These are phyloP conservation scores for Bipolaris oryzae DNA, from an alignment of 2,329 filamentous ascomycete genomes.

Conservation along the genomic window DNA sequence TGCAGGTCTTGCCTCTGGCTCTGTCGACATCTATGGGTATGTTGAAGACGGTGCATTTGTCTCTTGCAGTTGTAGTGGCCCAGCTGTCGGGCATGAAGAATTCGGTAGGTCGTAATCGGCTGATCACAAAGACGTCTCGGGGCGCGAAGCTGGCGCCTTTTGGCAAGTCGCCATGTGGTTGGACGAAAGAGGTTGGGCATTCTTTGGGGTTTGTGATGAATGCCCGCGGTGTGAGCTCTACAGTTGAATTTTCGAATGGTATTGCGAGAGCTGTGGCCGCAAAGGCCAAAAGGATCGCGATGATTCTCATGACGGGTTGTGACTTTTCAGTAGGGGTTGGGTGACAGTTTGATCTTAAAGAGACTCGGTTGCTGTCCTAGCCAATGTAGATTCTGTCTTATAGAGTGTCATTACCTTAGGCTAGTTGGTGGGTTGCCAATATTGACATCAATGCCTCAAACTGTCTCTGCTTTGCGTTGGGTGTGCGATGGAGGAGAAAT, in stretches of 20 bases:
- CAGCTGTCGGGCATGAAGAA: constrained; percentile 23
- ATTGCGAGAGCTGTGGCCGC: constrained; percentile 45
- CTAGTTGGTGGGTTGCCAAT: background rate
- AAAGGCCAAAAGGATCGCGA: constrained; percentile 43
- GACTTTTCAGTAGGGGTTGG: background rate
- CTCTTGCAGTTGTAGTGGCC: constrained; percentile 33
- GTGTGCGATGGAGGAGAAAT: too few species aligned
- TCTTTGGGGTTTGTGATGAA: constrained; percentile 5
- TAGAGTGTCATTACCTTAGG: background rate
- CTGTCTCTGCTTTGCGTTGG: too few species aligned
- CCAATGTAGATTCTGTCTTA: background rate
- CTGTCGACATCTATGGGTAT: constrained; percentile 27
- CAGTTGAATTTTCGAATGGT: constrained; percentile 23
- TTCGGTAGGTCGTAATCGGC: constrained; percentile 23
- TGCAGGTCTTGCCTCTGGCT: constrained; percentile 37
- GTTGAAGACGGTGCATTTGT: constrained; percentile 43
- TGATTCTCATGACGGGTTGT: constrained; percentile 30
- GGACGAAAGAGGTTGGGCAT: constrained; percentile 28
- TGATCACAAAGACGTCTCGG: constrained; percentile 31
- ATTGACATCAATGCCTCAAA: background rate
- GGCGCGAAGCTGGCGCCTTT: constrained; percentile 21
- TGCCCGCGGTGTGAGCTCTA: background rate
- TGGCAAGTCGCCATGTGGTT: constrained; percentile 34
- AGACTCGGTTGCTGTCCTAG: background rate
- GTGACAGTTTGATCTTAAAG: background rate